Evolutionary conservation across 345 rosid genomes (phyloP), one percentile per base, ranked within the genome.

Genomic region (Geranium rotundifolium): DNA sequence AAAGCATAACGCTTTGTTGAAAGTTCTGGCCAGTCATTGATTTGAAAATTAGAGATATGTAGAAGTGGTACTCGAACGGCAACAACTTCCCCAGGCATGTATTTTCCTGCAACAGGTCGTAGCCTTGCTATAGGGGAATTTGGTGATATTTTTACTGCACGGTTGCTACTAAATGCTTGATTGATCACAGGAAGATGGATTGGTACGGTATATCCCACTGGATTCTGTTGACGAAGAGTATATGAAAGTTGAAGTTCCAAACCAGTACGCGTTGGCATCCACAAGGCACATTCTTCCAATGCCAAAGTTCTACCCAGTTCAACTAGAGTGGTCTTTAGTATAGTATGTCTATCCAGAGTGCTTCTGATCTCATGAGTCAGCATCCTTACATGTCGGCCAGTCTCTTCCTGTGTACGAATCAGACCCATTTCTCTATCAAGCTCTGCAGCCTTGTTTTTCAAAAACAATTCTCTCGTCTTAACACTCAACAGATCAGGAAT

Each of bases 191-290:
- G 95, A 56, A 86, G 82, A 9, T 95, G 96, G 75, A 90, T 95
- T 19, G 99, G 99, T 18, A 95, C 99, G 0, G 96, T 90, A 74
- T 82, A 88, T 62, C 81, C 95, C 17, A 95, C 87, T 0, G 96
- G 96, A 79, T 95, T 92, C 72, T 90, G 97, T 69, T 88, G 99
- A 62, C 81, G 89, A 71, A 95, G 87, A 9, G 99, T 86, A 67
- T 88, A 88, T 14, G 97, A 85, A 10, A 95, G 99, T 65, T 88
- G 99, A 57, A 95, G 81, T 80, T 95, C 99, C 67, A 90, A 76
- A 17, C 99, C 99, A 41, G 90, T 88, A 29, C 93, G 87, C 6
- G 97, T 95, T 29, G 99, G 99, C 99, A 95, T 95, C 99, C 99
- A 95, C 78, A 90, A 73, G 13, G 97, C 96, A 72, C 99, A 95